Percentiles rank a stretch among this genome's conserved stretches.
Evolutionary conservation across 1,284 basidiomycete species (phyloP).

Genomic region (Ustilago tritici): DNA sequence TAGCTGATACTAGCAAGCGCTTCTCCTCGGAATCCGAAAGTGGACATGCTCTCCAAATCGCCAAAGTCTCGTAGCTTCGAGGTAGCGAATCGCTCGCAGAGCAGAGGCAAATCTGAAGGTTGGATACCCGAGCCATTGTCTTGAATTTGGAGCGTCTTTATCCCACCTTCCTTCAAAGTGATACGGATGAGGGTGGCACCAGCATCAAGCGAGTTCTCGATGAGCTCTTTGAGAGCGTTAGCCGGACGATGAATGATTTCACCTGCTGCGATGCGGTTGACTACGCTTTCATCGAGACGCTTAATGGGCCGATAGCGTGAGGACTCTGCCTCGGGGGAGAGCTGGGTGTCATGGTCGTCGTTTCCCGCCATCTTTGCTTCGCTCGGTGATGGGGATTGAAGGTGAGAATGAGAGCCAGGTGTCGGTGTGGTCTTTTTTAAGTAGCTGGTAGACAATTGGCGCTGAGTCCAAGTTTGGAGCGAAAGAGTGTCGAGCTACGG

Average conservation of each 20-base stretch:
- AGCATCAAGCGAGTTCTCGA: slow-evolving; percentile 95
- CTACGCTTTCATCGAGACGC: slow-evolving; percentile 72
- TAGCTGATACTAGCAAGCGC: slow-evolving; percentile 96
- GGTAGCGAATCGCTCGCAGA: slow-evolving; percentile 95
- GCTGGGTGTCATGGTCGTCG: slow-evolving; percentile 18
- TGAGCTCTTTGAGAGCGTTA: slow-evolving; percentile 94
- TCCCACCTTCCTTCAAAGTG: slow-evolving; percentile 91
- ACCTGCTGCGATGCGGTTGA: slow-evolving; percentile 77
- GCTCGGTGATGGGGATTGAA: neutral
- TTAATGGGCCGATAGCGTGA: slow-evolving; percentile 41
- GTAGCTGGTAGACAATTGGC: neutral
- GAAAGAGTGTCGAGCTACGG: neutral
- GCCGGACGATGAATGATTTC: slow-evolving; percentile 94
- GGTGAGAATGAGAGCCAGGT: neutral
- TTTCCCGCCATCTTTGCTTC: slow-evolving; percentile 15
- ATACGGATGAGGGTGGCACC: slow-evolving; percentile 87
- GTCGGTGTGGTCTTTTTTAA: neutral
- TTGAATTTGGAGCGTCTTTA: slow-evolving; percentile 94
- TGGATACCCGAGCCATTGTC: slow-evolving; percentile 94
- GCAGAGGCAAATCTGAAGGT: slow-evolving; percentile 82
- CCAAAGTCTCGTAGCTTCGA: slow-evolving; percentile 90
- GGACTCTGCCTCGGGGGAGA: slow-evolving; percentile 35
- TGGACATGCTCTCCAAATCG: slow-evolving; percentile 85
- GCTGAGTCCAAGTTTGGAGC: neutral
- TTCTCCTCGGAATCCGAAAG: slow-evolving; percentile 97